phyloP scores from a whole-genome alignment of 805 yeast species.

The Naumovozyma dairenensis region DNA sequence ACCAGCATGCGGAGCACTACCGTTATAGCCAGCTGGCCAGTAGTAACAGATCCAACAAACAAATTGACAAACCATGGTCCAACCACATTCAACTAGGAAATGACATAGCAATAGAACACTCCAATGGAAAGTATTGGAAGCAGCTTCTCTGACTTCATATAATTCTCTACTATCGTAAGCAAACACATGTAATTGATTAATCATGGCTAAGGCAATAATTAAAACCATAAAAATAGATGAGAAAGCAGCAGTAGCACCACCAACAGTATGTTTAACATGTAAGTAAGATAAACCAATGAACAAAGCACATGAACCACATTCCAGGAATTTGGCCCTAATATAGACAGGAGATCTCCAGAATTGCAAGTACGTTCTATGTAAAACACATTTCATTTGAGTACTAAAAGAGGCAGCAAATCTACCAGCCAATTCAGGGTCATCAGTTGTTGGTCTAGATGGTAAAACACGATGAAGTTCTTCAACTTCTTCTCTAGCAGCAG shows the following conservation, averaged over 20 bases:
- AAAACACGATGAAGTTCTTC: constrained; percentile 42
- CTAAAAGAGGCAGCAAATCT: constrained; percentile 37
- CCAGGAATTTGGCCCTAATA: constrained; percentile 45
- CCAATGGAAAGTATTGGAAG: constrained; percentile 65
- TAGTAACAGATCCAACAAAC: constrained; percentile 37
- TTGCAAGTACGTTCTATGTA: constrained; percentile 46
- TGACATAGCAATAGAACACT: constrained; percentile 40
- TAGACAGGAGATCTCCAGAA: constrained; percentile 57
- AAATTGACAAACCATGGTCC: constrained; percentile 37
- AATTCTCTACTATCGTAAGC: constrained; percentile 50
- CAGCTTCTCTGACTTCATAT: constrained; percentile 65
- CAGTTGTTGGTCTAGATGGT: constrained; percentile 24
- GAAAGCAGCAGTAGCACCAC: constrained; percentile 59
- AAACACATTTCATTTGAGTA: constrained; percentile 36
- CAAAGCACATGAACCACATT: constrained; percentile 44
- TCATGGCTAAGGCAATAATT: constrained; percentile 41
- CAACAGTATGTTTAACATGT: constrained; percentile 46
- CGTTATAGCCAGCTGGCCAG: constrained; percentile 38
- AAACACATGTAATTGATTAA: constrained; percentile 55
- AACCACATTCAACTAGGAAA: constrained; percentile 38
- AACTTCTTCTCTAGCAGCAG: constrained; percentile 43
- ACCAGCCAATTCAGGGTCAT: constrained; percentile 31
- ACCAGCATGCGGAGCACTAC: constrained; percentile 41
- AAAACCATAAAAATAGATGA: constrained; percentile 49
- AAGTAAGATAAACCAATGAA: constrained; percentile 64